Percentiles rank a stretch among this genome's conserved stretches.
Evolutionary conservation across 768 basidiomycete genomes (phyloP).

Genomic region (Mycena epipterygia): DNA sequence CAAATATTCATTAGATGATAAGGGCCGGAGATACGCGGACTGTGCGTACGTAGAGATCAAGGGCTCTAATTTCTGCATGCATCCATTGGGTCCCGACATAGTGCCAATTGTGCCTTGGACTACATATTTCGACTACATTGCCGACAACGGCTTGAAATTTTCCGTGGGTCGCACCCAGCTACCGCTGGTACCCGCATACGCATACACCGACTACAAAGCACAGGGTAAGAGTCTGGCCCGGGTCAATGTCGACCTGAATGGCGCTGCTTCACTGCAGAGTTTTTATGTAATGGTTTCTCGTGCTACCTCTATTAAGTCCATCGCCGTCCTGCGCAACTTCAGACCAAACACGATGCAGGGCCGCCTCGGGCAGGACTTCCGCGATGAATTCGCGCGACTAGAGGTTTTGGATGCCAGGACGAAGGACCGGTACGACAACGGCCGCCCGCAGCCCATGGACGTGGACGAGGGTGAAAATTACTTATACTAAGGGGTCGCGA

Average conservation of each 20-base stretch:
- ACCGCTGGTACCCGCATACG: background rate
- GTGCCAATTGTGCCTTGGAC: background rate
- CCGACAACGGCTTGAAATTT: background rate
- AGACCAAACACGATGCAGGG: background rate
- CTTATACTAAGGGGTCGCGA: background rate
- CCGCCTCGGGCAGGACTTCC: background rate
- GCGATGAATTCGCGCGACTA: background rate
- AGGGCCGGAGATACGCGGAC: background rate
- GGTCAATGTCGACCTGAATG: background rate
- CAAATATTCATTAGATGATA: background rate
- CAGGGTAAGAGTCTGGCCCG: background rate
- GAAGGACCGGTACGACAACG: background rate
- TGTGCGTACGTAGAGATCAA: background rate
- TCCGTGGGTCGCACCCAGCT: background rate
- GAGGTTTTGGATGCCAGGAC: background rate
- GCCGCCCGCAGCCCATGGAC: background rate
- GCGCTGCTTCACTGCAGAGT: background rate
- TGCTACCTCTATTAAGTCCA: background rate
- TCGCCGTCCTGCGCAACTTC: background rate
- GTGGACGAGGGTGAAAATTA: too few species aligned
- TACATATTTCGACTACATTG: background rate
- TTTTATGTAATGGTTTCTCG: constrained; percentile 9
- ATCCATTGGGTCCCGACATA: background rate
- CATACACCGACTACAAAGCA: constrained; percentile 13
- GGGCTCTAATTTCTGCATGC: background rate